These are phyloP conservation scores for Zygosaccharomyces rouxii DNA, from an alignment of 805 yeast genomes.

Conservation along the genomic window DNA sequence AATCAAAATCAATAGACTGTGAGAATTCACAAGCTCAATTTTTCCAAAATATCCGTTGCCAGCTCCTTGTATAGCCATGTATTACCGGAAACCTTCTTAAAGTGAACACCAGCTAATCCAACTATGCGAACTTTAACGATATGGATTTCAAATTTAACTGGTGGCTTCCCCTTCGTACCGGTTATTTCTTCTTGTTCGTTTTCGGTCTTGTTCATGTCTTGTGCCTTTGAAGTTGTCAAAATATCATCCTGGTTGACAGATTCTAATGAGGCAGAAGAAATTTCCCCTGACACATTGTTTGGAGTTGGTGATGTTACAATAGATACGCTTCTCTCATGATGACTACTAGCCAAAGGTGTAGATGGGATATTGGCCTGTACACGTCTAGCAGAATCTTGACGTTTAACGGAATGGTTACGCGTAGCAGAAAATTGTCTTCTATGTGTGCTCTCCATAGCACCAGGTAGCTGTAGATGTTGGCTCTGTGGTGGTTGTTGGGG, in stretches of 20 bases:
- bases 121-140: conserved; percentile 89
- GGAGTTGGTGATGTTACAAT: conserved; percentile 29
- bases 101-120: conserved; percentile 88
- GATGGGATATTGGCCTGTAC: conserved; percentile 44
- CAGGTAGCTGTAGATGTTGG: conserved; percentile 14
- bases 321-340: conserved; percentile 28
- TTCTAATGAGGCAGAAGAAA: conserved; percentile 35
- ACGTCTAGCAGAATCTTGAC: conserved; percentile 31
- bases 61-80: conserved; percentile 92
- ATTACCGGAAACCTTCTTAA: conserved; percentile 88
- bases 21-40: conserved; percentile 51
- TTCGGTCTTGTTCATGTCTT: conserved; percentile 53
- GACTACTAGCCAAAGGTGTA: conserved; percentile 49
- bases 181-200: conserved; percentile 40
- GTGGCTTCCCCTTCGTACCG: conserved; percentile 43
- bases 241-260: conserved; percentile 37
- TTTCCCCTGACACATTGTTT: conserved; percentile 24
- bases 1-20: background rate
- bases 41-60: conserved; percentile 77
- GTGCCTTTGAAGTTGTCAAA: conserved; percentile 52
- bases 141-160: conserved; percentile 84
- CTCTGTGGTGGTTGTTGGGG: conserved; percentile 1
- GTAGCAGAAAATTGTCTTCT: conserved; percentile 25
- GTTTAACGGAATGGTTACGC: conserved; percentile 39
- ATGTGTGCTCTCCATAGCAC: conserved; percentile 15